A percentile compares a stretch with the other conserved stretches of the same genome.
phyloP scores from a whole-genome alignment of 331 rosid species.

The Phaseolus coccineus region DNA sequence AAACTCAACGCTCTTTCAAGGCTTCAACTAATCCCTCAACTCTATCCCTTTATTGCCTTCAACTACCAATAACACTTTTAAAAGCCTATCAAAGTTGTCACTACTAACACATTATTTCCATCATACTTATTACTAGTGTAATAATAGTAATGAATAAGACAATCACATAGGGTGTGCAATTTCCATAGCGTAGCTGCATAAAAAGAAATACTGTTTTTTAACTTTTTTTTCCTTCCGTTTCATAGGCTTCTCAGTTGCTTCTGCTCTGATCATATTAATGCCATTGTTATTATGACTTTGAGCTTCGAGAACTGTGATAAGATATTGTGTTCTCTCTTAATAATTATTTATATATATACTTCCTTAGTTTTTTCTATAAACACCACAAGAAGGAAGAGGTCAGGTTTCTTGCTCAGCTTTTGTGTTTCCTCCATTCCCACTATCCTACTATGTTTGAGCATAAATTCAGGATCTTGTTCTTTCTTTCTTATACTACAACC shows the following conservation, averaged over 20 bases:
- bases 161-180: conserved; percentile 43
- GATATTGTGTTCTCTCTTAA: conserved; percentile 39
- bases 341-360: conserved; percentile 38
- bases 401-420: conserved; percentile 53
- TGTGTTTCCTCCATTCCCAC: conserved; percentile 47
- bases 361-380: conserved; percentile 70
- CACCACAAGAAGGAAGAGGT: conserved; percentile 48
- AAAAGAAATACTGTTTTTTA: conserved; percentile 42
- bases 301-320: conserved; percentile 73
- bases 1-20: conserved; percentile 25
- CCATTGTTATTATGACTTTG: conserved; percentile 62
- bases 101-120: conserved; percentile 29
- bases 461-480: conserved; percentile 51
- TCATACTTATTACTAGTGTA: neutral
- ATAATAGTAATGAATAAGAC: conserved; percentile 33
- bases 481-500: conserved; percentile 44
- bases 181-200: conserved; percentile 46
- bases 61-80: conserved; percentile 45
- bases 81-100: conserved; percentile 40
- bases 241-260: conserved; percentile 54
- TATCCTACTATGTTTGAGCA: conserved; percentile 41
- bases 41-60: conserved; percentile 46
- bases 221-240: conserved; percentile 58
- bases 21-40: conserved; percentile 33
- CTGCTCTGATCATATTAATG: conserved; percentile 52